These are phyloP conservation scores for Trichosphaerium sp. DNA, from an alignment of 78 protist species.

Conservation along the genomic window DNA sequence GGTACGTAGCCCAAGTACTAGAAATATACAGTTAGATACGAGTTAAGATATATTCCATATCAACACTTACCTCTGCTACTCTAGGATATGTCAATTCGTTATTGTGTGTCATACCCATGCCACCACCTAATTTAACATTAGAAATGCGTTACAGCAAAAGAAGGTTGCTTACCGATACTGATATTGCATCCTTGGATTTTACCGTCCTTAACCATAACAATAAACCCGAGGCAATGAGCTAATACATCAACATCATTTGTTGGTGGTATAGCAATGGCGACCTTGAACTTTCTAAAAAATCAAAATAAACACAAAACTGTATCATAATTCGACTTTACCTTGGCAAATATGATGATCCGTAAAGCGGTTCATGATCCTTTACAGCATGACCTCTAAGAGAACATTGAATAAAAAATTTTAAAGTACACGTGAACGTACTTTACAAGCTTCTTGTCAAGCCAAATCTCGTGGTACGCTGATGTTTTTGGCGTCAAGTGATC, in stretches of 20 bases:
- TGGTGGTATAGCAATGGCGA: constrained; percentile 27
- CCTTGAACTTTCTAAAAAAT: constrained; percentile 55
- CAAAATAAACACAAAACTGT: no score
- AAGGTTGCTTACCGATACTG: neutral
- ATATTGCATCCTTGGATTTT: neutral
- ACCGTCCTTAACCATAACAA: constrained; percentile 7
- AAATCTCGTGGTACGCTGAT: constrained; percentile 52
- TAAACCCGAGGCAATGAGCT: constrained; percentile 29
- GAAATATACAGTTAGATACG: no score
- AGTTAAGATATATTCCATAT: no score
- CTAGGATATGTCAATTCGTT: constrained; percentile 33
- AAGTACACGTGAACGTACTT: no score
- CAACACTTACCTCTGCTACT: constrained; percentile 11
- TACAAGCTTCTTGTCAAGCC: constrained; percentile 36
- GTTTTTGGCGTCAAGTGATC: constrained; percentile 27
- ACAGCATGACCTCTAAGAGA: neutral
- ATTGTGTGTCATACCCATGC: constrained; percentile 47
- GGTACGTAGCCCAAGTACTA: no score
- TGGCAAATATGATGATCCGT: constrained; percentile 4
- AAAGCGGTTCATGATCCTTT: constrained; percentile 31
- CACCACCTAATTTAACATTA: constrained; percentile 48
- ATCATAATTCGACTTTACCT: no score
- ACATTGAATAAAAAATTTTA: no score
- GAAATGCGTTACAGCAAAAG: neutral
- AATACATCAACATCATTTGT: constrained; percentile 44